Conservation (phyloP, 2,329 filamentous ascomycete genomes). For the Aspergillus ibericus region DNA sequence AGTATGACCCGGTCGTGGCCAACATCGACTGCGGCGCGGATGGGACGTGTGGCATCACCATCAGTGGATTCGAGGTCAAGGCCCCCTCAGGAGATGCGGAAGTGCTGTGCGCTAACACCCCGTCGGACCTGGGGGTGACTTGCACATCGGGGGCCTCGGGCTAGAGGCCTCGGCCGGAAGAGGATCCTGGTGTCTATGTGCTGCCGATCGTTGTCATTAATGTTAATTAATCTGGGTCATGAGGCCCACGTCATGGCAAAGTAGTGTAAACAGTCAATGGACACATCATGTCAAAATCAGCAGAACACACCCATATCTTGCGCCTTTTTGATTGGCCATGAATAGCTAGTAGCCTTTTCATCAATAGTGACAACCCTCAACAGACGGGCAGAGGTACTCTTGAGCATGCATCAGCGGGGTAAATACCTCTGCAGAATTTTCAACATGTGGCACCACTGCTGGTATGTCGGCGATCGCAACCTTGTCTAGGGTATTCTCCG, state of each 20-base stretch:
- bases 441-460: not conserved
- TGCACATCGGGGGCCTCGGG: slow-evolving; percentile 39
- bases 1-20: slow-evolving; percentile 36
- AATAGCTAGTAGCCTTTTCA: too few species aligned
- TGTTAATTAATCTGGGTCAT: not conserved
- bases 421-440: not conserved
- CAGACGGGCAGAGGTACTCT: too few species aligned
- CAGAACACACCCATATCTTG: too few species aligned
- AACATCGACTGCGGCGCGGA: slow-evolving; percentile 42
- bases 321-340: too few species aligned
- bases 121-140: slow-evolving; percentile 30
- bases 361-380: too few species aligned
- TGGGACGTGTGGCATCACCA: slow-evolving; percentile 41
- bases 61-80: slow-evolving; percentile 36
- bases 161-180: slow-evolving; percentile 9
- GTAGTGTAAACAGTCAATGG: too few species aligned
- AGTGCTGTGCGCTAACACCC: slow-evolving; percentile 38
- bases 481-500: not conserved
- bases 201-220: not conserved
- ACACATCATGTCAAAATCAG: too few species aligned
- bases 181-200: not conserved
- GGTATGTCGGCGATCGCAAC: not conserved
- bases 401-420: not conserved
- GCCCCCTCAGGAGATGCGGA: slow-evolving; percentile 34
- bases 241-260: too few species aligned